A percentile compares a stretch with the other conserved stretches of the same genome.
Conservation (phyloP, 371 early-diverging fungal species). For the Coemansia sp. region DNA sequence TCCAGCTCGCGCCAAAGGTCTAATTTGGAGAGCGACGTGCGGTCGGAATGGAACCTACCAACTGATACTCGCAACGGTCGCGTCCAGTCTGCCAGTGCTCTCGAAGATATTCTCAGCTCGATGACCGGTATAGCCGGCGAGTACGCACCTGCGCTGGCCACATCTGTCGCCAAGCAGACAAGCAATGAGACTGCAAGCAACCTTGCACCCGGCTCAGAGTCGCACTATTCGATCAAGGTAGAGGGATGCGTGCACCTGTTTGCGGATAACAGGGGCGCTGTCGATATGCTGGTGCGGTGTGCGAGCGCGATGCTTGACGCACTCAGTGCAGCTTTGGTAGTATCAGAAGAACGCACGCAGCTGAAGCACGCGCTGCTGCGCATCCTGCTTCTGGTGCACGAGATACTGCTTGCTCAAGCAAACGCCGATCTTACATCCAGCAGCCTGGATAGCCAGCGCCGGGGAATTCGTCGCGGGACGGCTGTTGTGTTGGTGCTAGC, state of each 20-base stretch:
- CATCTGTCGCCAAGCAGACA: not conserved
- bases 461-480: conserved; percentile 10
- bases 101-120: not conserved
- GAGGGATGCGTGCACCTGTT: conserved; percentile 5
- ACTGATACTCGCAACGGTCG: not conserved
- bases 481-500: conserved; percentile 20
- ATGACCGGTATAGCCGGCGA: not conserved
- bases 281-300: conserved; percentile 27
- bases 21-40: not conserved
- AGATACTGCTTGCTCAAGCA: conserved; percentile 17
- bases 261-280: conserved; percentile 11
- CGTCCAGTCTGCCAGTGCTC: no score
- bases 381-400: conserved; percentile 11
- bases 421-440: not conserved
- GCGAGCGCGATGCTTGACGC: not conserved
- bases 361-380: conserved; percentile 10
- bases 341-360: not conserved
- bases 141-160: not conserved
- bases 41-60: not conserved
- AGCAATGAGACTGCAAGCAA: not conserved
- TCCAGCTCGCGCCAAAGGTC: not conserved
- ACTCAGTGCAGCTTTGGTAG: not conserved
- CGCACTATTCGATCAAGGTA: not conserved
- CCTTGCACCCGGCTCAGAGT: not conserved
- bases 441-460: not conserved